Evolutionary conservation across 192 early-diverging fungal species (phyloP).

Genomic region (Podila verticillata): DNA sequence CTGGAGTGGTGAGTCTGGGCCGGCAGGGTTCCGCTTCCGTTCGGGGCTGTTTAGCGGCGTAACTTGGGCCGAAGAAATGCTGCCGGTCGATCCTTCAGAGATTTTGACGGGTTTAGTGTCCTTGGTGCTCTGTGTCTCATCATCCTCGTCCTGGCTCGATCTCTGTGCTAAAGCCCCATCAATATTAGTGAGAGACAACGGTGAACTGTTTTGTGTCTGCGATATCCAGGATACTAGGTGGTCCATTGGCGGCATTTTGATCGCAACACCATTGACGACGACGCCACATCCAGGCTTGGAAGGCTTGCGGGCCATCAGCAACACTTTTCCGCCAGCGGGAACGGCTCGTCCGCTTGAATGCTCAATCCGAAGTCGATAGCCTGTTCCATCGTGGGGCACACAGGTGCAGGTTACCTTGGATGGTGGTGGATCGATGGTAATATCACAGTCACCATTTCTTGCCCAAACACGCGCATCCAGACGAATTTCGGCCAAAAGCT

Average conservation of each 20-base stretch:
- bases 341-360: constrained; percentile 54
- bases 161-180: constrained; percentile 28
- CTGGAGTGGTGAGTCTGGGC: constrained; percentile 8
- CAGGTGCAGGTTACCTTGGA: constrained; percentile 40
- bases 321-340: constrained; percentile 55
- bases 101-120: neutral
- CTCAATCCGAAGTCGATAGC: constrained; percentile 54
- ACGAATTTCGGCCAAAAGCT: constrained; percentile 48
- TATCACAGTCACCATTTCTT: constrained; percentile 35
- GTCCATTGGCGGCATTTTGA: constrained; percentile 43
- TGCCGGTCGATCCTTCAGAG: neutral
- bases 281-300: constrained; percentile 43
- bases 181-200: constrained; percentile 8
- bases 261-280: constrained; percentile 38
- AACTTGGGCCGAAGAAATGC: neutral
- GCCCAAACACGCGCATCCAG: constrained; percentile 53
- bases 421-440: constrained; percentile 62
- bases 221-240: constrained; percentile 35
- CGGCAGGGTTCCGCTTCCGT: neutral
- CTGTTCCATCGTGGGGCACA: constrained; percentile 52
- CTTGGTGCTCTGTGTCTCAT: neutral
- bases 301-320: constrained; percentile 46
- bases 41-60: neutral
- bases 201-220: constrained; percentile 5
- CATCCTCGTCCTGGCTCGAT: constrained; percentile 20